Percentiles rank a stretch among this genome's conserved stretches.
Conservation (phyloP, 148 eudicot species). For the Suaeda aralocaspica region DNA sequence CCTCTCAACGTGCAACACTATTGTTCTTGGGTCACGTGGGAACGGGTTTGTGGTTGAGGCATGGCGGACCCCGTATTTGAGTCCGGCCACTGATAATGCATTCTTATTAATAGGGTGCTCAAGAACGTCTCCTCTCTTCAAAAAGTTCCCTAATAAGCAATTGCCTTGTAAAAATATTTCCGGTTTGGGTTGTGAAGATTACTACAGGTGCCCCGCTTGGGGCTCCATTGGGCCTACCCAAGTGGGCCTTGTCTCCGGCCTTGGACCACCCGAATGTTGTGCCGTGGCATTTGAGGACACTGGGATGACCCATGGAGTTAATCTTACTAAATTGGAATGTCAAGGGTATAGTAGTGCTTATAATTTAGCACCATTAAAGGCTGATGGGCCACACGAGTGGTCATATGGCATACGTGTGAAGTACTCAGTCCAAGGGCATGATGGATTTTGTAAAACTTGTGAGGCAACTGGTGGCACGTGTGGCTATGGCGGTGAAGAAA, state of each 20-base stretch:
- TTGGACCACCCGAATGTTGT: conserved; percentile 84
- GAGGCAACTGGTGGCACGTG: conserved; percentile 91
- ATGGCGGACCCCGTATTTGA: conserved; percentile 54
- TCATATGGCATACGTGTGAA: conserved; percentile 85
- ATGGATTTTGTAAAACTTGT: conserved; percentile 62
- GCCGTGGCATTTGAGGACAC: conserved; percentile 55
- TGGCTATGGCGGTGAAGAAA: conserved; percentile 50
- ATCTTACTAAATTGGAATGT: conserved; percentile 55
- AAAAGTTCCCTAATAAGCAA: conserved; percentile 72
- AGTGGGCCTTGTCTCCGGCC: conserved; percentile 45
- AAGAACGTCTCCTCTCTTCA: conserved; percentile 59
- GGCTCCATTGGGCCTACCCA: conserved; percentile 41
- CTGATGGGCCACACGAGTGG: conserved; percentile 72
- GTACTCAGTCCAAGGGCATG: conserved; percentile 64
- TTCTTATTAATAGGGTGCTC: conserved; percentile 83
- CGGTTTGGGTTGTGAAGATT: conserved; percentile 90
- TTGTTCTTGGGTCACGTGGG: conserved; percentile 58
- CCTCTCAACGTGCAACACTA: conserved; percentile 67
- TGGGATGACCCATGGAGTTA: conserved; percentile 38
- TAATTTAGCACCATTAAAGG: conserved; percentile 53
- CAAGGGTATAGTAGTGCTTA: conserved; percentile 82
- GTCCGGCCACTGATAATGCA: conserved; percentile 67
- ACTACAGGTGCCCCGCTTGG: conserved; percentile 83
- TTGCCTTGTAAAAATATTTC: conserved; percentile 74
- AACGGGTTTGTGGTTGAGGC: conserved; percentile 84